These are phyloP conservation scores for Acorus calamus DNA, from an alignment of 106 monocot species.

Conservation along the genomic window DNA sequence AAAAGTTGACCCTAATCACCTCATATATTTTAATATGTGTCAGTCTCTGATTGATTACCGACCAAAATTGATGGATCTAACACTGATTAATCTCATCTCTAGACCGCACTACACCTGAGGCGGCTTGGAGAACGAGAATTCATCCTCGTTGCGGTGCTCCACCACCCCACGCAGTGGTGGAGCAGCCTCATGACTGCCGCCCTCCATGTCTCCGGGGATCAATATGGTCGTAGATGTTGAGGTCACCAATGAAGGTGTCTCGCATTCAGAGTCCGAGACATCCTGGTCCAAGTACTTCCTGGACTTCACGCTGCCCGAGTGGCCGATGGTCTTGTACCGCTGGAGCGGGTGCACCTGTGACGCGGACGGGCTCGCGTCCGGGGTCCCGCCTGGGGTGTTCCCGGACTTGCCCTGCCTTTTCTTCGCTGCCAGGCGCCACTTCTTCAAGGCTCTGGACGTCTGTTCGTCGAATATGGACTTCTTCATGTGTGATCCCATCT, in stretches of 20 bases:
- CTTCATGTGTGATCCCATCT: constrained; percentile 88
- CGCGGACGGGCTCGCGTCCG: constrained; percentile 3
- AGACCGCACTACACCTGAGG: too few relatives aligned
- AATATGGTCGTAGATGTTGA: too few relatives aligned
- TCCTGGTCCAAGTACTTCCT: constrained; percentile 9
- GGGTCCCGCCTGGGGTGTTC: constrained; percentile 2
- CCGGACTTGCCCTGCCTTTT: background rate
- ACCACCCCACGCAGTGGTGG: too few relatives aligned
- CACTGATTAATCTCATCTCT: too few relatives aligned
- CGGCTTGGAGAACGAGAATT: too few relatives aligned
- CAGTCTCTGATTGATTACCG: too few relatives aligned
- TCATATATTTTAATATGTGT: too few relatives aligned
- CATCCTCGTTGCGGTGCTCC: too few relatives aligned
- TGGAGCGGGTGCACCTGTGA: constrained; percentile 13
- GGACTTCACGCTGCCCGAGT: background rate
- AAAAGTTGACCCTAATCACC: too few relatives aligned
- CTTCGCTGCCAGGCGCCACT: constrained; percentile 40
- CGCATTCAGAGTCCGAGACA: constrained; percentile 7
- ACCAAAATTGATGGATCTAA: too few relatives aligned
- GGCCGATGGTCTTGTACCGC: constrained; percentile 11
- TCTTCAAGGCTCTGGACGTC: constrained; percentile 50
- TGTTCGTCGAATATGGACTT: constrained; percentile 66
- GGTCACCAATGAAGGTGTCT: background rate
- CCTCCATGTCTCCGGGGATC: too few relatives aligned
- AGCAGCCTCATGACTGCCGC: too few relatives aligned